These are phyloP conservation scores for Chrysoporthe cubensis DNA, from an alignment of 2,329 filamentous ascomycete genomes.

Conservation along the genomic window DNA sequence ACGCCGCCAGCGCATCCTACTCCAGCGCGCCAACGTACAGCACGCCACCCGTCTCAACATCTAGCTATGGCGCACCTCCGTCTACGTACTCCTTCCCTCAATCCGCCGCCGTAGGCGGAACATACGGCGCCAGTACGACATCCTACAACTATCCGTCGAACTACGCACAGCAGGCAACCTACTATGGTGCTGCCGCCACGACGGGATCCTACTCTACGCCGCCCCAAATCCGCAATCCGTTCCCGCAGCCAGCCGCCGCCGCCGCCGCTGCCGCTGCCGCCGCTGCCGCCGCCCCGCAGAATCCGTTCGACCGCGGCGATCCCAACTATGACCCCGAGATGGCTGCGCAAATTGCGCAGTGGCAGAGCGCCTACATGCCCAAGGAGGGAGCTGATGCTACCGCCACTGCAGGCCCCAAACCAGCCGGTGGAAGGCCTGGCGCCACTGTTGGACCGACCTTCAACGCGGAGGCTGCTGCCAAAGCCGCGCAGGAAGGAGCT, in stretches of 20 bases:
- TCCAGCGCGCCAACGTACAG: constrained; percentile 41
- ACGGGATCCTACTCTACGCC: constrained; percentile 51
- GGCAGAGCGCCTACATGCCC: constrained; percentile 85
- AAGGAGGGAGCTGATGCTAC: constrained; percentile 54
- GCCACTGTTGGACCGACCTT: constrained; percentile 37
- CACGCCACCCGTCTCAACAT: constrained; percentile 41
- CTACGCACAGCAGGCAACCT: constrained; percentile 43
- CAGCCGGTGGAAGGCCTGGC: constrained; percentile 36
- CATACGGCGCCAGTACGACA: constrained; percentile 35
- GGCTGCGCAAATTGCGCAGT: constrained; percentile 90
- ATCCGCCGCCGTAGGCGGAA: constrained; percentile 41
- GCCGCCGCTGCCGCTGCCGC: constrained; percentile 37
- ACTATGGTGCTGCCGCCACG: constrained; percentile 43
- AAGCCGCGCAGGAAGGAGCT: constrained; percentile 47
- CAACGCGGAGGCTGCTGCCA: constrained; percentile 37
- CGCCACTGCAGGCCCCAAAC: constrained; percentile 31
- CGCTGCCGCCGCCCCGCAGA: constrained; percentile 37
- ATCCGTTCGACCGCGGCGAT: constrained; percentile 33
- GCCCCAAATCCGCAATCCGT: constrained; percentile 81
- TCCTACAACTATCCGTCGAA: constrained; percentile 31
- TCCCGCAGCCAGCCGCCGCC: constrained; percentile 63
- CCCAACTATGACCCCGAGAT: constrained; percentile 73
- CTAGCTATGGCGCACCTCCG: constrained; percentile 48
- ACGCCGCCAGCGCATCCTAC: constrained; percentile 36
- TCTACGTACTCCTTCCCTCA: constrained; percentile 35